Evolutionary conservation across 2,329 filamentous ascomycete species (phyloP).

Genomic region (Diplocarpon mali): DNA sequence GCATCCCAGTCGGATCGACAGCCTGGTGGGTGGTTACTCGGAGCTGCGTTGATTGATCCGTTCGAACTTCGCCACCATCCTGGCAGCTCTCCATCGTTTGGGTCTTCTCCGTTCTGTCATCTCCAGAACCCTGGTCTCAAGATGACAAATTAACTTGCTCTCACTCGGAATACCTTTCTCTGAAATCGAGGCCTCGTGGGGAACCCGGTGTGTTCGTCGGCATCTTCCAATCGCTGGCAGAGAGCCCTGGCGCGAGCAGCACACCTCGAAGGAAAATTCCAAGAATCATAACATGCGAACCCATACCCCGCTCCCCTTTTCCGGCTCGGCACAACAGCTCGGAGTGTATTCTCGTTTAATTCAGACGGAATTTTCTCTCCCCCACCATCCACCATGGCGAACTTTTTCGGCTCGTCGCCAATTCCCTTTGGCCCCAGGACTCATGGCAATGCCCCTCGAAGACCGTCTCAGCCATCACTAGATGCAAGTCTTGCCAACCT

Average conservation of each 20-base stretch:
- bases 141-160: not conserved
- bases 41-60: constrained; percentile 6
- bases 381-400: constrained; percentile 15
- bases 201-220: too few relatives aligned
- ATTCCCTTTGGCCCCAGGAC: constrained; percentile 22
- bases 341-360: too few relatives aligned
- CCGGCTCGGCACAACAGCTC: not conserved
- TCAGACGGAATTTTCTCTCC: not conserved
- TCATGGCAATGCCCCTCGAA: constrained; percentile 13
- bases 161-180: constrained; percentile 3
- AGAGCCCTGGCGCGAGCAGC: not conserved
- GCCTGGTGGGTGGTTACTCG: constrained; percentile 9
- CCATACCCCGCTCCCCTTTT: not conserved
- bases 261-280: not conserved
- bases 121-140: not conserved
- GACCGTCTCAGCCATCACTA: constrained; percentile 24
- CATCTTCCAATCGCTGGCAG: not conserved
- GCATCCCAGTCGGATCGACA: constrained; percentile 13
- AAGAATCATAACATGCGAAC: constrained; percentile 5
- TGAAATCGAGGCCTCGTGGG: too few relatives aligned
- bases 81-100: not conserved
- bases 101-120: not conserved
- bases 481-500: constrained; percentile 30
- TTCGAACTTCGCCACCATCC: constrained; percentile 2
- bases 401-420: constrained; percentile 18